Base-by-base conservation (phyloP, 1,139 yeast genomes). In the Candida dubliniensis region DNA sequence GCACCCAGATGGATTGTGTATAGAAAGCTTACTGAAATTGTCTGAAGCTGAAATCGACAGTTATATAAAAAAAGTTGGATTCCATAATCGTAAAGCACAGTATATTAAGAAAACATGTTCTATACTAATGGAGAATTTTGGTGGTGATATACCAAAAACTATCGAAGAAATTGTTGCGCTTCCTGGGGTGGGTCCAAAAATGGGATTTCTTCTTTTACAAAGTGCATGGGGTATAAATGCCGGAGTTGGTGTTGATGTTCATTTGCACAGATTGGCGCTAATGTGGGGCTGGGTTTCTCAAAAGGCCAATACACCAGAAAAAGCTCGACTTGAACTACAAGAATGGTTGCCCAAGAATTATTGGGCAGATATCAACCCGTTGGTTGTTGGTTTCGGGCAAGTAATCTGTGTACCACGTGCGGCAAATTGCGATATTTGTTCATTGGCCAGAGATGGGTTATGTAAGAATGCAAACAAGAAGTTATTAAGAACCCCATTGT, bases 101-200 rank as follows among this genome's bases (percentile, higher is more conserved):
- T 91, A 79, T 58, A 79, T 91, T 48, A 84, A 82, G 55, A 71
- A 74, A 49, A 71, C 93, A 0, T 79, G 87, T 14, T 68, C 67
- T 40, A 68, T 86, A 4, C 54, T 91, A 4, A 56, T 62, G 3
- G 76, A 75, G 2, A 57, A 76, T 13, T 81, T 75, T 57, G 65
- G 69, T 14, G 83, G 83, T 8, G 97, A 90, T 56, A 76, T 91
- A 1, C 93, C 93, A 0, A 65, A 76, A 12, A 81, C 83, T 0
- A 76, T 89, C 10, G 81, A 77, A 8, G 91, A 84, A 1, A 72
- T 90, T 46, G 74, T 79, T 2, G 64, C 76, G 0, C 65, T 91
- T 31, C 97, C 97, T 0, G 99, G 99, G 0, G 96, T 91, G 1
- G 99, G 99, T 0, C 96, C 96, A 9, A 91, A 91, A 60, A 91